Base-by-base conservation (phyloP, 345 rosid species). In the Hirschfeldia incana region DNA sequence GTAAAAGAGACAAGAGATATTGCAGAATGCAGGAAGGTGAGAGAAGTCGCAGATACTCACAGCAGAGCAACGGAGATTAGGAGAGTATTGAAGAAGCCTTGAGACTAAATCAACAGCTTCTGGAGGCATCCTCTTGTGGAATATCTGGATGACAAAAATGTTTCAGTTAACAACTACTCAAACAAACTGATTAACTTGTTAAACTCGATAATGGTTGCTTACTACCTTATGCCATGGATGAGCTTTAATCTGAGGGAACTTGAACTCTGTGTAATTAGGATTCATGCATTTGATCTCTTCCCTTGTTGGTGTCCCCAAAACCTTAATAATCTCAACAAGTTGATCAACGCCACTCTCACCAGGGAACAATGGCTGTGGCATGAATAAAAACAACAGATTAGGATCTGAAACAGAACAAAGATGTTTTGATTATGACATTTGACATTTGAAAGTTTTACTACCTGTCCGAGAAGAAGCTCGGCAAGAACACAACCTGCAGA, bases 201-300 rank as follows among this genome's bases (percentile, higher is more conserved):
- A 6, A 0, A 15, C 10, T 28, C 29, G 42, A 63, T 63, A 26
- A 33, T 63, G 42, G 8, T 62, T 30, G 1, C 28, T 32, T 32
- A 64, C 4, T 36, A 92, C 99, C 97, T 95, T 95, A 85, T 95
- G 99, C 99, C 98, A 93, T 10, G 98, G 98, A 83, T 94, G 98
- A 58, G 98, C 97, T 85, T 94, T 94, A 67, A 94, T 94, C 86
- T 94, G 99, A 63, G 99, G 98, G 80, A 95, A 95, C 65, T 93
- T 95, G 85, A 89, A 95, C 81, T 95, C 99, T 0, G 94, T 93
- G 81, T 95, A 93, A 83, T 95, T 95, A 4, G 99, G 99, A 69
- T 95, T 95, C 99, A 95, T 95, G 87, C 98, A 95, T 83, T 93
- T 95, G 68, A 93, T 93, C 86, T 95, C 99, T 84, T 95, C 98